Base-by-base conservation (phyloP, 139 green algal genomes). In the Chlamydomonas incerta region DNA sequence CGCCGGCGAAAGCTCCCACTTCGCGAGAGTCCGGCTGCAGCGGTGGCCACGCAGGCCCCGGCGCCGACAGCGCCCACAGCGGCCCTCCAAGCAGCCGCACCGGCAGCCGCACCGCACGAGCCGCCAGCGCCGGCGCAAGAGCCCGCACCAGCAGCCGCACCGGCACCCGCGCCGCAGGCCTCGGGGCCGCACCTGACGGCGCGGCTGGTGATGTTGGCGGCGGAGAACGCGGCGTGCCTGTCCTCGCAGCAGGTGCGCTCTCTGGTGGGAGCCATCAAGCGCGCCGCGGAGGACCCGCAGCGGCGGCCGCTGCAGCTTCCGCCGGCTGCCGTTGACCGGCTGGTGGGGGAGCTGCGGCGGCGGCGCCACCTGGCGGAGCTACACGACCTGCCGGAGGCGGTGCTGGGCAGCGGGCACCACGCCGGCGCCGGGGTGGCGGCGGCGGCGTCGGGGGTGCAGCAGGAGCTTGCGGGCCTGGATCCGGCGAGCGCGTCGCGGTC, bases 201-300 rank as follows among this genome's bases (percentile, higher is more conserved):
- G 1, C 79, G 79, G 20, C 21, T 85, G 0, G 66, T 85, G 17
- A 21, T 85, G 31, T 47, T 85, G 17, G 79, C 79, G 0, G 79
- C 79, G 24, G 79, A 85, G 28, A 85, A 76, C 50, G 79, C 79
- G 5, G 66, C 65, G 10, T 76, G 66, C 66, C 67, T 85, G 20
- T 55, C 79, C 4, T 76, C 79, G 0, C 52, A 37, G 47, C 79
- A 76, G 67, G 37, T 85, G 47, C 24, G 35, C 0, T 47, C 68
- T 0, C 33, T 85, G 18, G 66, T 85, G 9, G 10, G 23, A 3
- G 41, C 66, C 33, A 67, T 85, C 37, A n/a, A 24, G 31, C 47
- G 13, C 8, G 66, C 79, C 0, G 65, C 66, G 14, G 31, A 68
- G n/a, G 47, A 75, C 33, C 66, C 47, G 0, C 47, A 55, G 3